These are phyloP conservation scores for Aspergillus brasiliensis DNA, from an alignment of 2,329 filamentous ascomycete genomes.

Conservation along the genomic window DNA sequence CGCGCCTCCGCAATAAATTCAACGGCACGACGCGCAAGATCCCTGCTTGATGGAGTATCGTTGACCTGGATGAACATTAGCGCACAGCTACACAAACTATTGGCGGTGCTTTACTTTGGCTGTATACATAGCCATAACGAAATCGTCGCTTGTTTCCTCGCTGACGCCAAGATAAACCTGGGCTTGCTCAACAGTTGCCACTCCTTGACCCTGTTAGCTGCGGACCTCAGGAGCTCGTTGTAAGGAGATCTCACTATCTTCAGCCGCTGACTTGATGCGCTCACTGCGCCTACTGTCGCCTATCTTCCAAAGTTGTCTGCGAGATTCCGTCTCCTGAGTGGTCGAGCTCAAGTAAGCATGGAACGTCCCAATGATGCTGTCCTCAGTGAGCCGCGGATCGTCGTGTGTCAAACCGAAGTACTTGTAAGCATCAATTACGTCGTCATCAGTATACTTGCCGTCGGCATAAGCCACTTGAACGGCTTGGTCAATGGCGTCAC, in stretches of 20 bases:
- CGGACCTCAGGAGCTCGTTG: background rate
- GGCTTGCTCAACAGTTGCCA: slow-evolving; percentile 66
- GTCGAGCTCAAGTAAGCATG: slow-evolving; percentile 61
- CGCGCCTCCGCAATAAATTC: slow-evolving; percentile 61
- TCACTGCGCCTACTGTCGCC: slow-evolving; percentile 61
- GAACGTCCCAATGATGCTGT: slow-evolving; percentile 64
- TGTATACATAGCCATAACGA: slow-evolving; percentile 59
- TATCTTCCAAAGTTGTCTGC: slow-evolving; percentile 61
- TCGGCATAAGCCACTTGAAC: slow-evolving; percentile 60
- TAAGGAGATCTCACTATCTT: slow-evolving; percentile 49
- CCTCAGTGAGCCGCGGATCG: slow-evolving; percentile 53
- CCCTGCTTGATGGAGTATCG: slow-evolving; percentile 54
- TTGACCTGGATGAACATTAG: slow-evolving; percentile 41
- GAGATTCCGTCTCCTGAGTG: slow-evolving; percentile 58
- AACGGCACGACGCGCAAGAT: slow-evolving; percentile 58
- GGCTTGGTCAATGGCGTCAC: slow-evolving; percentile 59
- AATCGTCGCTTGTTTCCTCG: slow-evolving; percentile 56
- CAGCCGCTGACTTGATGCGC: slow-evolving; percentile 59
- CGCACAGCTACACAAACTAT: background rate
- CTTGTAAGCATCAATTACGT: slow-evolving; percentile 60
- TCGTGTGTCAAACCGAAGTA: slow-evolving; percentile 58
- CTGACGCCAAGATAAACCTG: slow-evolving; percentile 62
- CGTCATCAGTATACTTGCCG: slow-evolving; percentile 59
- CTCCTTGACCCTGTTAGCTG: slow-evolving; percentile 34
- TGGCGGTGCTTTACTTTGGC: slow-evolving; percentile 50